Evolutionary conservation across 805 yeast species (phyloP).

Genomic region (Metschnikowia corniflorae): DNA sequence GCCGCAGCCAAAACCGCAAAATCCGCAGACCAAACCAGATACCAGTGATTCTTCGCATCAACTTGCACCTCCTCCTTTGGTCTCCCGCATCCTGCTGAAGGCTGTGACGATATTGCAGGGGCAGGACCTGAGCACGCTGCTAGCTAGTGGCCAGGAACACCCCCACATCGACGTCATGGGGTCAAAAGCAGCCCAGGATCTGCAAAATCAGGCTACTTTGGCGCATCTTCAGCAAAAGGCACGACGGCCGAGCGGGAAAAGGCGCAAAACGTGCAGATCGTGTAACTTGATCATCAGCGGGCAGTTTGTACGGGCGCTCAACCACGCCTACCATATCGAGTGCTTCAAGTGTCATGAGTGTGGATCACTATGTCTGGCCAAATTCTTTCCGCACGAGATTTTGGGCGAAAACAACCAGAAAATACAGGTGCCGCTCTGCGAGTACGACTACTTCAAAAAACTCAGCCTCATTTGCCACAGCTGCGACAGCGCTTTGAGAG

Average conservation of each 20-base stretch:
- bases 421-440: conserved; percentile 63
- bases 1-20: conserved; percentile 3
- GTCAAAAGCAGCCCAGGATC: no score
- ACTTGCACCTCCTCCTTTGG: no score
- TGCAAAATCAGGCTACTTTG: no score
- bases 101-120: no score
- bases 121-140: no score
- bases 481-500: conserved; percentile 82
- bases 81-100: no score
- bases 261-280: conserved; percentile 31
- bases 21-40: no score
- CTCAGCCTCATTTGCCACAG: conserved; percentile 80
- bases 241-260: conserved; percentile 16
- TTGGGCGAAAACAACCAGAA: conserved; percentile 3
- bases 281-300: conserved; percentile 45
- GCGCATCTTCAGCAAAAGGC: neutral
- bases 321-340: conserved; percentile 74
- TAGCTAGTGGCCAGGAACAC: no score
- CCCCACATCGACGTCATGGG: no score
- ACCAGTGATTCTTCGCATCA: no score
- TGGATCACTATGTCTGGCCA: conserved; percentile 72
- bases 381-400: conserved; percentile 78
- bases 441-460: conserved; percentile 85
- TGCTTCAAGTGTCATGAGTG: conserved; percentile 90
- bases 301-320: conserved; percentile 84